A percentile compares a stretch with the other conserved stretches of the same genome.
Evolutionary conservation across 1,139 yeast genomes (phyloP).

Genomic region (Debaryomyces nepalensis): DNA sequence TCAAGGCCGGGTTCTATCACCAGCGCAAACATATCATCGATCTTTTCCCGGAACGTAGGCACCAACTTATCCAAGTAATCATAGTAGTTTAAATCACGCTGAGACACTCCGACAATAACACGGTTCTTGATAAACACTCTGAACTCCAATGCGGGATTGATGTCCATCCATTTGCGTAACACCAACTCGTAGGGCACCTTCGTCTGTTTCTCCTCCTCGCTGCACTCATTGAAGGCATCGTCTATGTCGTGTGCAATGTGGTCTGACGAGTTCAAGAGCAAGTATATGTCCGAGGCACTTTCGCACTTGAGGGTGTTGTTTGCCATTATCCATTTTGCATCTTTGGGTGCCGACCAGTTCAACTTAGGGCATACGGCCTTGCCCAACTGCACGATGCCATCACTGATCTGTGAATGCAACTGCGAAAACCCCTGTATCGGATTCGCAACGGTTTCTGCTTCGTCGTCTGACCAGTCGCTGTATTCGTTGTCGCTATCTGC

Average conservation of each 20-base stretch:
- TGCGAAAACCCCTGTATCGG: constrained; percentile 58
- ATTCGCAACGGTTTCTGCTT: constrained; percentile 24
- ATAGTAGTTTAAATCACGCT: constrained; percentile 84
- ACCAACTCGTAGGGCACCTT: constrained; percentile 61
- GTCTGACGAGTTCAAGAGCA: constrained; percentile 83
- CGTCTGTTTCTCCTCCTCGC: constrained; percentile 22
- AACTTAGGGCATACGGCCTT: constrained; percentile 80
- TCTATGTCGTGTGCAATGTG: constrained; percentile 85
- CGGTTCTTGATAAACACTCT: constrained; percentile 75
- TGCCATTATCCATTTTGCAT: constrained; percentile 88
- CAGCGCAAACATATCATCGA: constrained; percentile 58
- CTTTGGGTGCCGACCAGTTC: constrained; percentile 97
- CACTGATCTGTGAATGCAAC: constrained; percentile 57
- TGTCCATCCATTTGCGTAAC: constrained; percentile 74
- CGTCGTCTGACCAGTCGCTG: constrained; percentile 65
- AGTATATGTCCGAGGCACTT: constrained; percentile 72
- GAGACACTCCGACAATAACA: constrained; percentile 72
- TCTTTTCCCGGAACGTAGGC: constrained; percentile 49
- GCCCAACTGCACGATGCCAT: constrained; percentile 46
- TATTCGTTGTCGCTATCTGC: constrained; percentile 63
- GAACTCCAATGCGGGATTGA: constrained; percentile 91
- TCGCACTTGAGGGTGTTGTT: constrained; percentile 75
- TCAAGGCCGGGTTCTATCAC: constrained; percentile 55
- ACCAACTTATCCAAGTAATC: constrained; percentile 60
- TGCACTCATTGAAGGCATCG: constrained; percentile 61